Evolutionary conservation across 192 early-diverging fungal genomes (phyloP).

Genomic region (Entomortierella lignicola): DNA sequence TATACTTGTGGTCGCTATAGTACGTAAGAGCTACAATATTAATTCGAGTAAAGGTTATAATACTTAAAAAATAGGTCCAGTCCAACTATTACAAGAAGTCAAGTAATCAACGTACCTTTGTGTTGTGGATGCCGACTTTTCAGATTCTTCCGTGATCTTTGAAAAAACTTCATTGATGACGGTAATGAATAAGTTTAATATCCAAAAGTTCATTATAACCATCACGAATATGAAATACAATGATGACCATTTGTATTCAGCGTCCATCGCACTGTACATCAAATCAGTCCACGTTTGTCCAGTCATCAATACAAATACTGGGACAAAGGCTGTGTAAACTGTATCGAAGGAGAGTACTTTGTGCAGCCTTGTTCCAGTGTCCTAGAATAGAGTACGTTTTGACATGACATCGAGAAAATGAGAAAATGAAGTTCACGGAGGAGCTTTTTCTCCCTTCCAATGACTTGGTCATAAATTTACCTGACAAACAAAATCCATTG

Average conservation of each 20-base stretch:
- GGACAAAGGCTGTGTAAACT: conserved; percentile 63
- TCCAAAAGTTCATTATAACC: conserved; percentile 71
- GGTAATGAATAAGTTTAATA: conserved; percentile 72
- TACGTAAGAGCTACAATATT: too few relatives aligned
- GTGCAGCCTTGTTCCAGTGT: conserved; percentile 38
- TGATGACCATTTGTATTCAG: conserved; percentile 61
- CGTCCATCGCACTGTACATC: conserved; percentile 72
- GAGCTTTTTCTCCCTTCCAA: too few relatives aligned
- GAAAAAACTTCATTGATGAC: conserved; percentile 75
- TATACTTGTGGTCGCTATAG: too few relatives aligned
- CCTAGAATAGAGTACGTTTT: conserved; percentile 3
- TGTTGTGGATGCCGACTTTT: conserved; percentile 63
- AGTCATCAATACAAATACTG: conserved; percentile 66
- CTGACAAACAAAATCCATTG: conserved; percentile 56
- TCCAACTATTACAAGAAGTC: too few relatives aligned
- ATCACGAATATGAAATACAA: conserved; percentile 68
- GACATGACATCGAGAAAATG: too few relatives aligned
- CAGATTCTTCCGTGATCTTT: conserved; percentile 67
- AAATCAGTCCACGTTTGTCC: conserved; percentile 72
- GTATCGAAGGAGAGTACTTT: conserved; percentile 65
- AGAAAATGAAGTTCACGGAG: too few relatives aligned
- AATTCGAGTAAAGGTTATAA: too few relatives aligned
- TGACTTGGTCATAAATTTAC: too few relatives aligned
- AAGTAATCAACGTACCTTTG: too few relatives aligned
- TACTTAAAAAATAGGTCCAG: too few relatives aligned